Base-by-base conservation (phyloP, 169 alveolate species). In the Eimeria praecox region DNA sequence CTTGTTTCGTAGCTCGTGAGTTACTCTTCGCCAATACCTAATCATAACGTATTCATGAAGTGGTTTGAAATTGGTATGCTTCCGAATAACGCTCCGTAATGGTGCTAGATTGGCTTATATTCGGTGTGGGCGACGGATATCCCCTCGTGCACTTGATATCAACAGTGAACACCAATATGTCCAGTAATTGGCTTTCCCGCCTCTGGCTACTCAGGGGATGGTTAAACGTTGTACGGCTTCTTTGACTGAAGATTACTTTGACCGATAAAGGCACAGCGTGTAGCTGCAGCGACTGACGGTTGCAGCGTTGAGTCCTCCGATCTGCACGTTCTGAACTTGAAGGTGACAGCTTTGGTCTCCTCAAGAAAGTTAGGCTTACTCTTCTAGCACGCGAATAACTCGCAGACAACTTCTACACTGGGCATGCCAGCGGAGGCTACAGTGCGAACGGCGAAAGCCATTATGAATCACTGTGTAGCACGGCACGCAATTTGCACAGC, bases 351-450 rank as follows among this genome's bases (percentile, higher is more conserved):
- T 35, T 73, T 38, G 16, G 33, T 18, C 2, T 20, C 12, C 49
- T n/a, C 27, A 38, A 71, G 83, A 73, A 73, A 73, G 83, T 73
- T 33, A 73, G 83, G 54, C 52, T 4, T 73, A 38, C 83, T 18
- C 83, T 30, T 6, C 69, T 18, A 16, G 16, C 54, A 73, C 44
- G 27, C 49, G 2, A 18, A 3, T 38, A 33, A 3, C 52, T 5
- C 0, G 80, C 24, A 6, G 22, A n/a, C 20, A 10, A 3, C 40
- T 4, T 49, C 12, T 38, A 33, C 52, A 2, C 54, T 38, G 82
- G 30, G 82, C 14, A 49, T 71, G 46, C 33, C 52, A 71, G 82
- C 30, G 14, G 52, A 49, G 22, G 18, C 33, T 10, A 38, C 52
- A 18, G 54, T 2, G 49, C 33, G 33, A 30, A 2, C 82, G 5